Conservation (phyloP, 2,329 filamentous ascomycete genomes). For the Aspergillus tamarii region DNA sequence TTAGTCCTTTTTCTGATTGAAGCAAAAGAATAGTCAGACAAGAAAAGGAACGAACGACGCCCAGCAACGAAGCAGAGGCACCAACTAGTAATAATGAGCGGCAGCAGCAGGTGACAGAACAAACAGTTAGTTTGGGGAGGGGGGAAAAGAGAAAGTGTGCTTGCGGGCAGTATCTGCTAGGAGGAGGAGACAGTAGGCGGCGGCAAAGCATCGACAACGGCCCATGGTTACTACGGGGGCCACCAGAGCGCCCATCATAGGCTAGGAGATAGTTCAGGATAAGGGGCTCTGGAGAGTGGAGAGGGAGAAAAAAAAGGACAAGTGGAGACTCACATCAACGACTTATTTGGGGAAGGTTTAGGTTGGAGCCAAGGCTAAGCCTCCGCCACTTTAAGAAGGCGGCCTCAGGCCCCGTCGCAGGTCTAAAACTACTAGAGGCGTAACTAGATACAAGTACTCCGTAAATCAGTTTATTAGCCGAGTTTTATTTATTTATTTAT, state of each 20-base stretch:
- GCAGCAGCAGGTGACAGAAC: background rate
- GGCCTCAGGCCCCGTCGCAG: background rate
- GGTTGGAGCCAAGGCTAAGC: conserved; percentile 23
- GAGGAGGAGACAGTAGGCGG: conserved; percentile 20
- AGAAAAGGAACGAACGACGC: conserved; percentile 27
- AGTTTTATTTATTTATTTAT: background rate
- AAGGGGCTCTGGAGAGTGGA: conserved; percentile 8
- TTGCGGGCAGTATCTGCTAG: background rate
- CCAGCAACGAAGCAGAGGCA: conserved; percentile 22
- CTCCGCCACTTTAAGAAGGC: conserved; percentile 19
- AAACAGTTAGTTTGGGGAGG: background rate
- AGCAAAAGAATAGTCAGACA: conserved; percentile 23
- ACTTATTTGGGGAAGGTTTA: conserved; percentile 3
- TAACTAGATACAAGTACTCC: background rate
- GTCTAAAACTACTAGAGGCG: background rate
- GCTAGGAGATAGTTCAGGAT: conserved; percentile 9
- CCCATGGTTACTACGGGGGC: conserved; percentile 17
- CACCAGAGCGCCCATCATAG: conserved; percentile 6
- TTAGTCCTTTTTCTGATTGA: conserved; percentile 10
- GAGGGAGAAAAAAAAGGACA: conserved; percentile 1
- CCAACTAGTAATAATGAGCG: conserved; percentile 14
- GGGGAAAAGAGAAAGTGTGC: background rate
- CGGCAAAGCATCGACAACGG: conserved; percentile 18
- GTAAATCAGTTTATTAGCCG: background rate
- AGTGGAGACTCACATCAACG: too few species aligned